Base-by-base conservation (phyloP, 78 protist species). In the Dictyostelium firmibasis region DNA sequence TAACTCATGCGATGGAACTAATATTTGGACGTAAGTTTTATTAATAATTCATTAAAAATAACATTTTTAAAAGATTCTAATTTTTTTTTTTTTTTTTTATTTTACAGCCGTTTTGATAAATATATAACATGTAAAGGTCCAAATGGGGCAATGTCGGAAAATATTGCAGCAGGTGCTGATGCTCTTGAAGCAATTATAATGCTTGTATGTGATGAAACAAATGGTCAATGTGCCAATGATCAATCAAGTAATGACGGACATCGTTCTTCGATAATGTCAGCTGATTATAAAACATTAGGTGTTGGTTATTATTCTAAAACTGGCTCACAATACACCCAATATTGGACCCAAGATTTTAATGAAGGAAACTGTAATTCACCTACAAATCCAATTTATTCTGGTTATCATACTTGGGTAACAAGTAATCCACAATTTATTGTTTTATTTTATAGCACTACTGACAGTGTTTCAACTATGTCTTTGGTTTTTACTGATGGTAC, bases 261-360 rank as follows among this genome's bases (percentile, higher is more conserved):
- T 41, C n/a, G 84, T 35, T 25, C 20, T 3, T 75, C 64, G 10
- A 86, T 77, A 1, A 86, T 86, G 84, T 53, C 85, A 3, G 1
- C 23, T 53, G 35, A 11, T 11, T 77, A 23, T 38, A n/a, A 27
- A 38, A 36, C 57, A 10, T 27, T 43, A 9, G 92, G 92, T 53
- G 84, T 86, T 38, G 92, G 92, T 33, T 86, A 62, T 13, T 57
- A 43, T 38, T 6, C 20, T 3, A 25, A 31, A 25, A 4, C 75
- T 33, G 85, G 85, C 0, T 25, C 53, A 13, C 8, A n/a, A 11
- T 85, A 85, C 8, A 53, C 38, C 10, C 16, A 25, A 3, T 86
- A 77, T 86, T 77, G 76, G 77, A 86, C 92, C 3, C 92, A 86
- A 38, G 92, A 86, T 86, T 77, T 86, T 18, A 29, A 50, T 23